phyloP scores from a whole-genome alignment of 2,329 filamentous ascomycete species.

The Scytalidium lignicola region DNA sequence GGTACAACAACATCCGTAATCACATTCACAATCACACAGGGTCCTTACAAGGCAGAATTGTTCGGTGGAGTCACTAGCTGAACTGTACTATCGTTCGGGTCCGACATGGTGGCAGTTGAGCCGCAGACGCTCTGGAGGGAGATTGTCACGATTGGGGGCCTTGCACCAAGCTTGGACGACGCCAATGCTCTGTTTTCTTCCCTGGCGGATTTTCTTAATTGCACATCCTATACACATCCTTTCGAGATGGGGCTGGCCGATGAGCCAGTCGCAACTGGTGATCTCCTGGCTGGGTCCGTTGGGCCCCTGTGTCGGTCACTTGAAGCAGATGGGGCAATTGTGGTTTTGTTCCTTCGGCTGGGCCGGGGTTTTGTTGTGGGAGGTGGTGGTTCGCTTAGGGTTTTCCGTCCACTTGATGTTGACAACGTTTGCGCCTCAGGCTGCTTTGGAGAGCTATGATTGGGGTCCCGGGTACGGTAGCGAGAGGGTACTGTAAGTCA shows the following conservation, averaged over 20 bases:
- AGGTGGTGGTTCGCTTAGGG: constrained; percentile 1
- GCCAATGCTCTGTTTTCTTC: background rate
- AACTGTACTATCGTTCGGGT: background rate
- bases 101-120: background rate
- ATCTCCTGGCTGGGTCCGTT: background rate
- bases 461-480: no score
- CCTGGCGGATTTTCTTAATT: constrained; percentile 9
- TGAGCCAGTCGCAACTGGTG: background rate
- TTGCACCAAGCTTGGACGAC: background rate
- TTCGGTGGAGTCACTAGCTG: background rate
- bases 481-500: no score
- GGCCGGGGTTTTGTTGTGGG: background rate
- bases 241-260: background rate
- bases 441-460: no score
- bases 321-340: background rate
- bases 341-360: background rate
- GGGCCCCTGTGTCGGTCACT: background rate
- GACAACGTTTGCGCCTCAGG: background rate
- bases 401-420: no score
- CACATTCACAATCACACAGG: no score
- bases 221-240: constrained; percentile 7
- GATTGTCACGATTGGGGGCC: background rate
- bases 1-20: no score
- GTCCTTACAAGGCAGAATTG: background rate
- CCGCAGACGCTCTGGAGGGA: background rate